A percentile compares a stretch with the other conserved stretches of the same genome.
Conservation (phyloP, 345 rosid genomes). For the Melaleuca quinquenervia region DNA sequence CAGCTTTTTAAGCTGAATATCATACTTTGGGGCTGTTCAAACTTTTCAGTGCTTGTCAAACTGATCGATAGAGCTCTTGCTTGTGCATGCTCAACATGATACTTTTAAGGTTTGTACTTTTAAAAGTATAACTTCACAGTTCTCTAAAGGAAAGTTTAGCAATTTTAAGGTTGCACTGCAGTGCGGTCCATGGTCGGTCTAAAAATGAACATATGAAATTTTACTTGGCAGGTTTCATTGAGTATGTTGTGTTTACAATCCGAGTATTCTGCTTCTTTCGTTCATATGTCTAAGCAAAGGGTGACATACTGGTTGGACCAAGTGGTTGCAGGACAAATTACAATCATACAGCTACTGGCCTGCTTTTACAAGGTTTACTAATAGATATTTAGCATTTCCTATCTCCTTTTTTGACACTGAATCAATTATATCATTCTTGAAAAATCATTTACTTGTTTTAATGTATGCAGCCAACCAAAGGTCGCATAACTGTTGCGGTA, state of each 20-base stretch:
- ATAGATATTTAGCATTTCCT: neutral
- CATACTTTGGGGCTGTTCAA: neutral
- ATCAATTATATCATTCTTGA: neutral
- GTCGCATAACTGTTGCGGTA: slow-evolving; percentile 62
- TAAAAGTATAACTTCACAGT: neutral
- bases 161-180: neutral
- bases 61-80: neutral
- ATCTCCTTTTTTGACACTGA: neutral
- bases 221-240: neutral
- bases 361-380: slow-evolving; percentile 70
- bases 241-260: neutral
- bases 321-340: slow-evolving; percentile 97
- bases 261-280: neutral
- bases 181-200: neutral
- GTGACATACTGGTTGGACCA: slow-evolving; percentile 58
- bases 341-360: slow-evolving; percentile 81
- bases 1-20: neutral
- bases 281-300: neutral
- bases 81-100: neutral
- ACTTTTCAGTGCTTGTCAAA: neutral
- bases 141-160: neutral
- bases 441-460: neutral
- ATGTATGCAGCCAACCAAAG: slow-evolving; percentile 56
- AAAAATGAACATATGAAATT: neutral
- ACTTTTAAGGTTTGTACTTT: neutral